Evolutionary conservation across 2,329 filamentous ascomycete genomes (phyloP).

Genomic region (Alternaria ventricosa): DNA sequence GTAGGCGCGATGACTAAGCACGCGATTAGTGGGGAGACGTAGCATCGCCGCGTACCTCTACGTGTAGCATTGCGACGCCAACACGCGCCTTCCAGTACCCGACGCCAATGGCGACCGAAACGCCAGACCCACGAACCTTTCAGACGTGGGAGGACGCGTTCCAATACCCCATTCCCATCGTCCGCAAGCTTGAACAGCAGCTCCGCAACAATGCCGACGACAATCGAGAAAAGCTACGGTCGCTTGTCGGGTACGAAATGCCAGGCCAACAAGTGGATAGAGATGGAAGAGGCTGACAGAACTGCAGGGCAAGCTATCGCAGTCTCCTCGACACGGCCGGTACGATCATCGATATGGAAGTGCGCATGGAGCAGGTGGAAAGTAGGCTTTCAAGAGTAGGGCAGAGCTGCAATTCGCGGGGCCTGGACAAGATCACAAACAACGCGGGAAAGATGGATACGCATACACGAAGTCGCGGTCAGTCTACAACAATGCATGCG

Average conservation of each 20-base stretch:
- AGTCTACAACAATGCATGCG: constrained; percentile 22
- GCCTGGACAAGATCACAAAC: constrained; percentile 69
- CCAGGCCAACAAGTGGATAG: neutral
- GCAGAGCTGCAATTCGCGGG: constrained; percentile 74
- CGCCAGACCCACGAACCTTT: constrained; percentile 63
- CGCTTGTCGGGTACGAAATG: constrained; percentile 66
- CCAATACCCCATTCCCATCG: constrained; percentile 67
- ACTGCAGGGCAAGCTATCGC: constrained; percentile 72
- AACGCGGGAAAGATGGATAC: constrained; percentile 62
- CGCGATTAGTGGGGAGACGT: constrained; percentile 9
- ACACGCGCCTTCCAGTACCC: neutral
- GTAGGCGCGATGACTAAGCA: constrained; percentile 19
- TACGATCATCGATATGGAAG: constrained; percentile 88
- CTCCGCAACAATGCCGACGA: constrained; percentile 67
- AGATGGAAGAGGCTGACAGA: constrained; percentile 3
- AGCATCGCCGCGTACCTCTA: constrained; percentile 8
- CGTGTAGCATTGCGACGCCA: neutral
- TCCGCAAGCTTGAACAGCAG: constrained; percentile 69
- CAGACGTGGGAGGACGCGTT: constrained; percentile 72
- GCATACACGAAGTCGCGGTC: constrained; percentile 50
- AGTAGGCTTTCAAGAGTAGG: constrained; percentile 74
- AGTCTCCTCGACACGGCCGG: constrained; percentile 91
- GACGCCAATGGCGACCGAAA: constrained; percentile 59
- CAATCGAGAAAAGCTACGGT: constrained; percentile 70
- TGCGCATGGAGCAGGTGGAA: constrained; percentile 77